A percentile compares a stretch with the other conserved stretches of the same genome.
These are phyloP conservation scores for Tricholoma bakamatsutake DNA, from an alignment of 768 basidiomycete genomes.

Conservation along the genomic window DNA sequence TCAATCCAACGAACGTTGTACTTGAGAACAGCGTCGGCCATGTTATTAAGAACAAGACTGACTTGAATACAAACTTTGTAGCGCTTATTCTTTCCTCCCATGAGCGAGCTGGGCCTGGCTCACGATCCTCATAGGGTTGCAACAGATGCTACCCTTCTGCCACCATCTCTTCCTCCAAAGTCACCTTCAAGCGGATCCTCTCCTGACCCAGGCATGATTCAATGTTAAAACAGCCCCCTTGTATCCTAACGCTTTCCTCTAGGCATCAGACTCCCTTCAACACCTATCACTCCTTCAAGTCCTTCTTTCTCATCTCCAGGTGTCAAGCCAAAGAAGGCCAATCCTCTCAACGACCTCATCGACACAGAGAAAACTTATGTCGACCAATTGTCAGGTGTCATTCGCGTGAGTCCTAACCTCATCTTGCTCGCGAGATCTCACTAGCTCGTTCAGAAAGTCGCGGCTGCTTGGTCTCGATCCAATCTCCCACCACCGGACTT, in stretches of 20 bases:
- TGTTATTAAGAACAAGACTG: neutral
- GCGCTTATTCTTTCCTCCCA: neutral
- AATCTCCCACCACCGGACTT: constrained; percentile 92
- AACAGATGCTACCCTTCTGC: neutral
- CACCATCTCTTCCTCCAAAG: constrained; percentile 6
- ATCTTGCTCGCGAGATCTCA: constrained; percentile 7
- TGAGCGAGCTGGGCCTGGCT: constrained; percentile 10
- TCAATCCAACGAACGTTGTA: constrained; percentile 33
- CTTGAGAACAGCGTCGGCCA: constrained; percentile 11
- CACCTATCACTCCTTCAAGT: constrained; percentile 27
- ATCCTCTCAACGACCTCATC: constrained; percentile 87
- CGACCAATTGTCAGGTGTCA: constrained; percentile 82
- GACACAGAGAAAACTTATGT: constrained; percentile 93
- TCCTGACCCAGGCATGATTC: constrained; percentile 19
- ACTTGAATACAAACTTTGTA: neutral
- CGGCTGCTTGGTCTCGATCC: constrained; percentile 93
- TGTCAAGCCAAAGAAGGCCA: constrained; percentile 56
- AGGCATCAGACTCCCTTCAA: constrained; percentile 21
- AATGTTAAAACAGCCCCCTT: neutral
- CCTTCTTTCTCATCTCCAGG: constrained; percentile 29
- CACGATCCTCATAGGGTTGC: constrained; percentile 5
- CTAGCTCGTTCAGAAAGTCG: constrained; percentile 66
- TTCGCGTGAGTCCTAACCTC: constrained; percentile 57
- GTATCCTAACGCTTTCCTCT: constrained; percentile 3
- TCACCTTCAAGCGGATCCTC: constrained; percentile 2